A percentile compares a stretch with the other conserved stretches of the same genome.
Evolutionary conservation across 352 stramenopile species (phyloP).

Genomic region (Globisporangium carolinianum): DNA sequence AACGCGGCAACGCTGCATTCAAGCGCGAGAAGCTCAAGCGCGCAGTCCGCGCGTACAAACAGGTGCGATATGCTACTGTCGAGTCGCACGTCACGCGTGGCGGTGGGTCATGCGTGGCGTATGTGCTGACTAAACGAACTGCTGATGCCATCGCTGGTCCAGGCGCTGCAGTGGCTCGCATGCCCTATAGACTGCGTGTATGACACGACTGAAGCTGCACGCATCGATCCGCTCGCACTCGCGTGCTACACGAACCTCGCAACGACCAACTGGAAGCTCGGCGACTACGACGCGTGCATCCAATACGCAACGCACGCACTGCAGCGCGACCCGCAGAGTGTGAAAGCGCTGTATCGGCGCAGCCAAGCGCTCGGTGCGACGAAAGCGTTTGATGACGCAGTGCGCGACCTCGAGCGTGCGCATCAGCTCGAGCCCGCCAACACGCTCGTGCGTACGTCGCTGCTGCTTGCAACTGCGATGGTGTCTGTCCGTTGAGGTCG

Average conservation of each 20-base stretch:
- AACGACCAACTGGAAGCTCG: slow-evolving; percentile 50
- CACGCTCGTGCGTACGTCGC: slow-evolving; percentile 29
- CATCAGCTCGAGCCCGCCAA: slow-evolving; percentile 31
- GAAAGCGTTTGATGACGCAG: slow-evolving; percentile 51
- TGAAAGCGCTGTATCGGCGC: slow-evolving; percentile 60
- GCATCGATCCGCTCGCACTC: slow-evolving; percentile 26
- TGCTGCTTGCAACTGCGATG: too few relatives aligned
- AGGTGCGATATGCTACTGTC: slow-evolving; percentile 9
- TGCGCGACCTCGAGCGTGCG: slow-evolving; percentile 40
- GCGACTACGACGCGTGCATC: slow-evolving; percentile 33
- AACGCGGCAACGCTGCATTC: slow-evolving; percentile 50
- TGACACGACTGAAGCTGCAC: slow-evolving; percentile 23
- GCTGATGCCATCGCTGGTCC: background rate
- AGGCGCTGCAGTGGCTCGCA: slow-evolving; percentile 49
- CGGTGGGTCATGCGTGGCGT: too few relatives aligned
- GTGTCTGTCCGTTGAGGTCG: too few relatives aligned
- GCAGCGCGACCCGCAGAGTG: slow-evolving; percentile 28
- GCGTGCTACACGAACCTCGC: slow-evolving; percentile 58
- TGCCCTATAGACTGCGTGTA: slow-evolving; percentile 36
- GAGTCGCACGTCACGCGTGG: background rate
- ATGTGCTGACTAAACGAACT: too few relatives aligned
- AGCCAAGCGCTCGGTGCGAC: slow-evolving; percentile 47
- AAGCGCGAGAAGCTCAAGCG: slow-evolving; percentile 24
- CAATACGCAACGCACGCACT: slow-evolving; percentile 42
- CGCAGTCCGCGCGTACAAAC: slow-evolving; percentile 35